These are phyloP conservation scores for Cladosporium velox DNA, from an alignment of 2,329 filamentous ascomycete species.

Conservation along the genomic window DNA sequence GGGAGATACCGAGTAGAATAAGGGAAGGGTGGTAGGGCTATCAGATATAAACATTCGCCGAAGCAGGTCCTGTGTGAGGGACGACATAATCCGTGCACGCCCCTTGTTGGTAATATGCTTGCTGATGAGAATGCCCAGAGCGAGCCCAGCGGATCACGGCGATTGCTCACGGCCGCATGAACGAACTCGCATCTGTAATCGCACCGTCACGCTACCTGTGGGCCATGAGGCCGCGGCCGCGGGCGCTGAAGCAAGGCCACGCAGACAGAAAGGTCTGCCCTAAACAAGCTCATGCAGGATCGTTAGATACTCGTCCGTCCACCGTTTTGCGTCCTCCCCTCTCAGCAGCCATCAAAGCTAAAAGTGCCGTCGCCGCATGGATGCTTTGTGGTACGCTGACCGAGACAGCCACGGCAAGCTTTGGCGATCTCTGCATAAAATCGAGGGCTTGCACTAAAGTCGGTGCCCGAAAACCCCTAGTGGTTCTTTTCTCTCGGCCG, in stretches of 20 bases:
- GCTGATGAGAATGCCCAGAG: slow-evolving; percentile 21
- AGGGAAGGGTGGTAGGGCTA: slow-evolving; percentile 11
- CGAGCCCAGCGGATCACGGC: slow-evolving; percentile 20
- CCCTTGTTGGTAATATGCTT: slow-evolving; percentile 20
- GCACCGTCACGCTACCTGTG: slow-evolving; percentile 13
- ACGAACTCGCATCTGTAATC: slow-evolving; percentile 19
- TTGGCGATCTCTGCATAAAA: slow-evolving; percentile 21
- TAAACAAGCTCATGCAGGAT: slow-evolving; percentile 20
- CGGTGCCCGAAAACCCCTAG: slow-evolving; percentile 4
- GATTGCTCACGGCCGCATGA: slow-evolving; percentile 20
- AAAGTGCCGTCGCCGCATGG: slow-evolving; percentile 17
- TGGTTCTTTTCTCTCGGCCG: slow-evolving; percentile 6
- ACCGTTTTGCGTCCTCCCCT: slow-evolving; percentile 17
- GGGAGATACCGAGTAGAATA: slow-evolving; percentile 13
- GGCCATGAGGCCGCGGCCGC: slow-evolving; percentile 15
- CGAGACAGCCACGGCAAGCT: slow-evolving; percentile 19
- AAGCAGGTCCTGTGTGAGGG: slow-evolving; percentile 13
- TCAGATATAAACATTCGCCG: slow-evolving; percentile 20
- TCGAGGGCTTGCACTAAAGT: slow-evolving; percentile 13
- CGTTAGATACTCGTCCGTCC: slow-evolving; percentile 15
- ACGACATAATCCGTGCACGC: slow-evolving; percentile 12
- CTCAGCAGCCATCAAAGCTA: slow-evolving; percentile 17
- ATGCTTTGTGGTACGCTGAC: slow-evolving; percentile 14
- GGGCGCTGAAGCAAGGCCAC: slow-evolving; percentile 18
- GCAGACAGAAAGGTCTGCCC: slow-evolving; percentile 16